phyloP scores from a whole-genome alignment of 495 filamentous ascomycete genomes.

The Penicillium simplicissimum region DNA sequence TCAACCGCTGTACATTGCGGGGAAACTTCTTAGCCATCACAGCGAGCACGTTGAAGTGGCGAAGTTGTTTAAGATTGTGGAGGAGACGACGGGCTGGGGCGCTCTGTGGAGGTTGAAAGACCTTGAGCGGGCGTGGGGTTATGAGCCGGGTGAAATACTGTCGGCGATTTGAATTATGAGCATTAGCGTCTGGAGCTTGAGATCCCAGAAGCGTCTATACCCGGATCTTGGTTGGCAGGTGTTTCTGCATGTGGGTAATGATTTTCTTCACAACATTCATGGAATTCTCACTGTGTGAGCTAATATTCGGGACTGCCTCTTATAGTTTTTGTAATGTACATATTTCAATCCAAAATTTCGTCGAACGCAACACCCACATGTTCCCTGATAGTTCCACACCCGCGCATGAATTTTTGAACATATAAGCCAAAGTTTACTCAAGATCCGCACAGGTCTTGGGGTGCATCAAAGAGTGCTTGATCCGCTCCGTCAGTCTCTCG shows the following conservation, averaged over 20 bases:
- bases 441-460: conserved; percentile 27
- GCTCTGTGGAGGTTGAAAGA: conserved; percentile 41
- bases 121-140: conserved; percentile 43
- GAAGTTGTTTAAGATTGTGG: conserved; percentile 37
- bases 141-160: conserved; percentile 31
- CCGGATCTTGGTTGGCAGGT: neutral
- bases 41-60: conserved; percentile 41
- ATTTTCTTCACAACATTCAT: too few relatives aligned
- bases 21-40: conserved; percentile 40
- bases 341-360: neutral
- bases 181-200: neutral
- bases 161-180: conserved; percentile 23
- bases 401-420: too few relatives aligned
- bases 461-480: conserved; percentile 33
- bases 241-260: too few relatives aligned
- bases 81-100: conserved; percentile 43
- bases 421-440: neutral
- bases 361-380: neutral
- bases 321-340: neutral
- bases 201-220: neutral
- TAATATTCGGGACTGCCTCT: neutral
- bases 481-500: conserved; percentile 29
- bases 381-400: too few relatives aligned
- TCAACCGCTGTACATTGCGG: conserved; percentile 48
- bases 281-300: neutral